Evolutionary conservation across 495 filamentous ascomycete species (phyloP), one percentile per base, ranked within the genome.

Genomic region (Collariella sp.): DNA sequence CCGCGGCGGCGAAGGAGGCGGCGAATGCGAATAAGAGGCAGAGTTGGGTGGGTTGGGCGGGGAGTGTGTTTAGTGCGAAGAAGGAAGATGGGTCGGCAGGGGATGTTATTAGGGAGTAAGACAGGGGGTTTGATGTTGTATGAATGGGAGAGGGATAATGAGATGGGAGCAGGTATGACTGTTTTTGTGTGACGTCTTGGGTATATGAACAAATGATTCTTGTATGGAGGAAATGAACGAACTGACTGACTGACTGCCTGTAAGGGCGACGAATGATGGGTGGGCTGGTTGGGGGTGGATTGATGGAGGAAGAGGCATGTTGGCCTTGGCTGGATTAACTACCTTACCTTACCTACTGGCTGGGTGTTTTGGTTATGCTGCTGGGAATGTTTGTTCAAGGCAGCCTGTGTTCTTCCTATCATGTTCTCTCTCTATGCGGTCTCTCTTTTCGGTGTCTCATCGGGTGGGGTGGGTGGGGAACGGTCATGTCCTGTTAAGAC

Each of bases 31-130:
- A 68, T 52, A 80, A 80, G 68, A 64, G 79, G 24, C 67, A 67
- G 22, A 80, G 78, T 60, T 82, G 79, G 79, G 76, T 81, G 35
- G 78, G 78, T 2, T 81, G 78, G 78, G 72, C 70, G 15, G 64
- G 62, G 38, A 63, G 62, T 12, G 70, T 67, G 16, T 76, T 71
- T 62, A 56, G 43, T 9, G 72, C 68, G 67, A 72, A 68, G 60
- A 72, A 75, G 36, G 69, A 72, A 34, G 57, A 58, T n/a, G 51
- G 31, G 4, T 39, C 22, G 0, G n/a, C 9, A 0, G 42, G 33
- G 18, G 65, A 66, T 31, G 50, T 46, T 34, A 66, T 68, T 15
- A 58, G 29, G 59, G 64, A 67, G 56, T 66, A 35, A 11, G 18
- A 13, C 11, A 20, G n/a, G 33, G 24, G 10, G 31, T 11, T 19